Evolutionary conservation across 2,329 filamentous ascomycete genomes (phyloP), one percentile per base, ranked within the genome.

Genomic region (Dactylellina haptotyla): DNA sequence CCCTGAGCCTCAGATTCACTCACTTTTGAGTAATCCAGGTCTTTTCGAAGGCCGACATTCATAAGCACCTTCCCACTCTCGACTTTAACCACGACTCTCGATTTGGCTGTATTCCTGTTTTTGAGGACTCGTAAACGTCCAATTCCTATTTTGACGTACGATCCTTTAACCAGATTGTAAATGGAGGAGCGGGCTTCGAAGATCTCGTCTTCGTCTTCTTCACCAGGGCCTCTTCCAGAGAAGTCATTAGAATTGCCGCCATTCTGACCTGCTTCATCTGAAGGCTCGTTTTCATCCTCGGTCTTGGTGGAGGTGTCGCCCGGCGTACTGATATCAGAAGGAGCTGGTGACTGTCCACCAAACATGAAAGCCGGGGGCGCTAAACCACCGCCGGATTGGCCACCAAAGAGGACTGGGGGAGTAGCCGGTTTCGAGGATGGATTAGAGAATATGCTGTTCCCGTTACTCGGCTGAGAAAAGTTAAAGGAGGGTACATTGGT

Each of bases 201-300:
- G 18, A 76, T 23, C 2, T 75, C 65, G 20, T 78, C 77, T 53
- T 78, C 77, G 6, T 78, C 77, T 34, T 78, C 77, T 50, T 78
- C 77, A 10, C 77, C 77, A 20, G 77, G 76, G 0, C 77, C 77
- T 20, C 70, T 65, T 1, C 70, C 70, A 0, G 76, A 77, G 2
- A 78, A 62, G 56, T 78, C 77, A 2, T 66, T 57, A 6, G 51
- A 51, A 23, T 57, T 66, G 5, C 63, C 51, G n/a, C 64, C 64
- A 10, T 62, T 43, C 16, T 64, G 61, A 12, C 62, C 64, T 9
- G 75, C 70, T 25, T 75, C 65, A 45, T 76, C 75, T 3, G 75
- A 76, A 23, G 75, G 75, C 14, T 78, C 77, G 23, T 75, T 76
- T 23, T 76, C 76, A 25, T 76, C 76, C 50, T 66, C 70, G 46